These are phyloP conservation scores for Moniliophthora roreri DNA, from an alignment of 1,284 basidiomycete species.

Conservation along the genomic window DNA sequence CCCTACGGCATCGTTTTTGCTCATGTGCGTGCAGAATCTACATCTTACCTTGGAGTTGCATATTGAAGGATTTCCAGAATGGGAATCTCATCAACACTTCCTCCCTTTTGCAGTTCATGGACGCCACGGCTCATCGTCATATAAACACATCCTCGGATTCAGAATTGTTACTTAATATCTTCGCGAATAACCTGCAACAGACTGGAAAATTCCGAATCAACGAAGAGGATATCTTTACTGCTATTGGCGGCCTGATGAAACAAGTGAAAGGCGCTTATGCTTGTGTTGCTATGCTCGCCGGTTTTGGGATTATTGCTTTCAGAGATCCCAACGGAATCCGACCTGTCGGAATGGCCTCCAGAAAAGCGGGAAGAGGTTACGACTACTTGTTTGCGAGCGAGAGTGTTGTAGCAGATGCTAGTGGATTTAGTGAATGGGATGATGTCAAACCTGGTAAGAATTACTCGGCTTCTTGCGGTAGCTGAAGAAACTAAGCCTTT, in stretches of 20 bases:
- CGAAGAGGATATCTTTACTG: conserved; percentile 98
- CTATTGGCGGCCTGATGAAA: conserved; percentile 87
- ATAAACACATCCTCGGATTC: conserved; percentile 99
- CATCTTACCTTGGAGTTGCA: conserved; percentile 4
- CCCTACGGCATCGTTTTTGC: conserved; percentile 98
- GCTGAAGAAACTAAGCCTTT: conserved; percentile 2
- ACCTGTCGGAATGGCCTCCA: conserved; percentile 82
- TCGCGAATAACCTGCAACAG: conserved; percentile 96
- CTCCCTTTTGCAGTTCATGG: conserved; percentile 87
- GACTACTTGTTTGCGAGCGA: conserved; percentile 96
- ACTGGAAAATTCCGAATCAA: conserved; percentile 99
- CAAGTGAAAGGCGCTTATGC: conserved; percentile 94
- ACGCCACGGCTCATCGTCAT: conserved; percentile 95
- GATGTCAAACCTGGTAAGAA: conserved; percentile 86
- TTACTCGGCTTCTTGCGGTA: background rate
- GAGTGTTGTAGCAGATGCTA: conserved; percentile 94
- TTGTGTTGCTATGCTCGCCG: conserved; percentile 97
- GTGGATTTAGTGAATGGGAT: conserved; percentile 90
- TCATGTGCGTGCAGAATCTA: conserved; percentile 65
- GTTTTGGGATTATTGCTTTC: conserved; percentile 98
- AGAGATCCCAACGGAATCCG: conserved; percentile 99
- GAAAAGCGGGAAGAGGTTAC: conserved; percentile 54
- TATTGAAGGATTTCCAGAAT: conserved; percentile 62
- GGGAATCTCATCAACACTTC: conserved; percentile 97
- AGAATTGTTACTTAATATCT: conserved; percentile 95